phyloP scores from a whole-genome alignment of 805 yeast species.

The Sugiyamaella smithiae region DNA sequence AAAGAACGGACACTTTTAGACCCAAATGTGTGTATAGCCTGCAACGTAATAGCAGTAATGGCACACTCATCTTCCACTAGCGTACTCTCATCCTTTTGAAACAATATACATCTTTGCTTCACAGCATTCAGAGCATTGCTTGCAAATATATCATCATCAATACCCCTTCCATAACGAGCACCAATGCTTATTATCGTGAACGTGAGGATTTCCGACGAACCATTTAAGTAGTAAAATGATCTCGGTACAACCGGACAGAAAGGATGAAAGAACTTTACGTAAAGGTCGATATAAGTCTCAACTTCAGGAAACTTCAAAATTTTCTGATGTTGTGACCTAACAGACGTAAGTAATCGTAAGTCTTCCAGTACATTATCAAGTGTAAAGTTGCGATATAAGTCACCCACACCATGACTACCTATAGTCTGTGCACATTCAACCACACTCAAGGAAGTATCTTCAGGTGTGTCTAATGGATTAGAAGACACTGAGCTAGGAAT shows the following conservation, averaged over 20 bases:
- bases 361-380: neutral
- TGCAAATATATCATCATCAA: constrained; percentile 1
- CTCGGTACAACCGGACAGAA: constrained; percentile 11
- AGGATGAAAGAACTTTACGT: constrained; percentile 10
- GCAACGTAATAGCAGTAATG: constrained; percentile 7
- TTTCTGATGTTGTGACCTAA: neutral
- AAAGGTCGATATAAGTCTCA: constrained; percentile 4
- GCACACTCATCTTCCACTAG: constrained; percentile 1
- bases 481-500: neutral
- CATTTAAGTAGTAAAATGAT: constrained; percentile 1
- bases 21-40: constrained; percentile 6
- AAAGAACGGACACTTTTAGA: constrained; percentile 1
- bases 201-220: constrained; percentile 3
- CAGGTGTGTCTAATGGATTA: too few species aligned
- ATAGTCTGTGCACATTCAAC: neutral
- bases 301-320: neutral
- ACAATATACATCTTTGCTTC: neutral
- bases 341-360: neutral
- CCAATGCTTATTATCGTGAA: constrained; percentile 8
- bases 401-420: neutral
- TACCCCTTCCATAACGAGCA: constrained; percentile 6
- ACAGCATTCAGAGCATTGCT: neutral
- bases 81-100: neutral
- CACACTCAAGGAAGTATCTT: neutral
- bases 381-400: neutral